Evolutionary conservation across 2,329 filamentous ascomycete genomes (phyloP).

Genomic region (Akanthomyces lecanii): DNA sequence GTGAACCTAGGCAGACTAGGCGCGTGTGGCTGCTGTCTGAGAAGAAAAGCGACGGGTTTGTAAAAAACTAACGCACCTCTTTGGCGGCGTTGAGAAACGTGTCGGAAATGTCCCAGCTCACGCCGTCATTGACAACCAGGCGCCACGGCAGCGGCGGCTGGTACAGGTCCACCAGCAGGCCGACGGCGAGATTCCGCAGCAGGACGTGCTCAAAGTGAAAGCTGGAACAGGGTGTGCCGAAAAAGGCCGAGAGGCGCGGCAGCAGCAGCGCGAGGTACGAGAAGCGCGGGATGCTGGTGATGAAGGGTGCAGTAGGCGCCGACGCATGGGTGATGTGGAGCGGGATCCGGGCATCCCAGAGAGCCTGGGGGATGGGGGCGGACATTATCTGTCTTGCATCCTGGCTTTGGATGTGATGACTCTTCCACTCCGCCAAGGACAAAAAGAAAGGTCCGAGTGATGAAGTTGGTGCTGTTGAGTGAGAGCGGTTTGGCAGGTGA

Average conservation of each 20-base stretch:
- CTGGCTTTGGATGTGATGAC: background rate
- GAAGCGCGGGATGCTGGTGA: conserved; percentile 53
- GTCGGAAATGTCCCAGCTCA: conserved; percentile 57
- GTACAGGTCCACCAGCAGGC: conserved; percentile 54
- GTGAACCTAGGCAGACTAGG: too few relatives aligned
- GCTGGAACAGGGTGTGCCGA: conserved; percentile 51
- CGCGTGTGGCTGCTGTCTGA: too few relatives aligned
- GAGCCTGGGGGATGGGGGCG: conserved; percentile 38
- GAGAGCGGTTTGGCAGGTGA: background rate
- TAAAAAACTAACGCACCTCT: conserved; percentile 40
- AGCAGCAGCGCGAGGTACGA: conserved; percentile 56
- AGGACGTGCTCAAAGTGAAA: conserved; percentile 55
- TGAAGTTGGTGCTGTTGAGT: background rate
- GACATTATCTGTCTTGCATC: conserved; percentile 21
- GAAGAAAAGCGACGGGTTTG: too few relatives aligned
- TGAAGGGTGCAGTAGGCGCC: conserved; percentile 44
- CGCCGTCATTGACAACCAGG: conserved; percentile 49
- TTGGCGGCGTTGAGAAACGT: conserved; percentile 63
- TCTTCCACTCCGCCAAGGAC: background rate
- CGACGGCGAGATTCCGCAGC: conserved; percentile 50
- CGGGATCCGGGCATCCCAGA: conserved; percentile 53
- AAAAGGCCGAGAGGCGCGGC: conserved; percentile 51
- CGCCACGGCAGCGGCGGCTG: conserved; percentile 51
- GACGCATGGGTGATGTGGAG: conserved; percentile 50
- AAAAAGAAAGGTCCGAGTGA: background rate